Evolutionary conservation across 176 grass and related monocot genomes (phyloP).

Genomic region (Ampelocalamus luodianensis): DNA sequence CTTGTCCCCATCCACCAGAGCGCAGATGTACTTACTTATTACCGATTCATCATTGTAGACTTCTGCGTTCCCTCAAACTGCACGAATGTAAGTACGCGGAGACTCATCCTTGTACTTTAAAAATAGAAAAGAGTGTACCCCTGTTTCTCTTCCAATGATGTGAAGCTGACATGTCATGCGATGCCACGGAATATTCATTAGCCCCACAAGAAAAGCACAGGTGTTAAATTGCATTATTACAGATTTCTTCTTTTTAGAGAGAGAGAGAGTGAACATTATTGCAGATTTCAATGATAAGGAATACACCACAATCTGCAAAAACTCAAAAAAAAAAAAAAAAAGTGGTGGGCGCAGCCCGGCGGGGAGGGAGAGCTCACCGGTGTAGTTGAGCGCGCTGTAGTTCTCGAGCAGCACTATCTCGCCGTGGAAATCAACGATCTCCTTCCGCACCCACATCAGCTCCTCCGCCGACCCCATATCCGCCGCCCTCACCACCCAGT

Average conservation of each 20-base stretch:
- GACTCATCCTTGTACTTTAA: background rate
- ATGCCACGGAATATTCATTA: background rate
- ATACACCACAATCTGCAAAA: background rate
- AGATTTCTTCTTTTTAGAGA: too few relatives aligned
- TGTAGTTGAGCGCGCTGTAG: constrained; percentile 86
- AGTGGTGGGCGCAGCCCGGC: background rate
- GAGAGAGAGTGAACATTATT: too few relatives aligned
- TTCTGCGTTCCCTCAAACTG: background rate
- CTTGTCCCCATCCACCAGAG: background rate
- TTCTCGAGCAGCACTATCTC: constrained; percentile 94
- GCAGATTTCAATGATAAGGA: background rate
- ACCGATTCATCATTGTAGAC: too few relatives aligned
- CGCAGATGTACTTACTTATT: too few relatives aligned
- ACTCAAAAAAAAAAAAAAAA: background rate
- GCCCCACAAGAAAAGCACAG: background rate
- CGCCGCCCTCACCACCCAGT: constrained; percentile 45
- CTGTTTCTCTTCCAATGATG: too few relatives aligned
- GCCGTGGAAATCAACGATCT: constrained; percentile 80
- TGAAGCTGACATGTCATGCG: background rate
- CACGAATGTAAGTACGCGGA: background rate
- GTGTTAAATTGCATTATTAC: too few relatives aligned
- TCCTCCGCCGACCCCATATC: constrained; percentile 60
- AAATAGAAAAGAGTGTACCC: too few relatives aligned
- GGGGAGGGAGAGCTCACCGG: constrained; percentile 48
- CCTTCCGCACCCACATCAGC: constrained; percentile 69